Conservation (phyloP, 2,329 filamentous ascomycete genomes). For the Nothopassalora personata region DNA sequence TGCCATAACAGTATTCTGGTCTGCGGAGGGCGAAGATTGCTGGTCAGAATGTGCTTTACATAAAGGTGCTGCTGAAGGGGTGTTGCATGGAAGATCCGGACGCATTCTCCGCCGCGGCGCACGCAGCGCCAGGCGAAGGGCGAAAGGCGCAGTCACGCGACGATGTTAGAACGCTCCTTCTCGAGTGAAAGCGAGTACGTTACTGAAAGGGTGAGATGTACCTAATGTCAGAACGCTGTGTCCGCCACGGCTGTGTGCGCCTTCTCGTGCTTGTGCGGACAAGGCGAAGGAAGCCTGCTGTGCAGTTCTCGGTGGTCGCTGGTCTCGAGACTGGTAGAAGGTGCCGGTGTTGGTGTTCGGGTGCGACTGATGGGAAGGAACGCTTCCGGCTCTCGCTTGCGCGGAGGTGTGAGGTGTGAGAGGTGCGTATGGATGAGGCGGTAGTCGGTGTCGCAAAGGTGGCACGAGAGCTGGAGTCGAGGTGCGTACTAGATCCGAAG, state of each 20-base stretch:
- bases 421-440: background rate
- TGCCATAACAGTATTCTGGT: conserved; percentile 59
- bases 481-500: background rate
- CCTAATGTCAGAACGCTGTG: conserved; percentile 16
- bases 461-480: background rate
- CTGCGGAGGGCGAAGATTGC: conserved; percentile 17
- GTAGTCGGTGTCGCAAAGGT: conserved; percentile 1
- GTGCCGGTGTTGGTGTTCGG: background rate
- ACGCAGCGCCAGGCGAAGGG: background rate
- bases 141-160: conserved; percentile 7
- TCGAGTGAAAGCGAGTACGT: background rate
- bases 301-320: background rate
- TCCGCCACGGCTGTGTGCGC: conserved; percentile 13
- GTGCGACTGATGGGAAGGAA: conserved; percentile 3
- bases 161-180: conserved; percentile 2
- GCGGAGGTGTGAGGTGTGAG: conserved; percentile 1
- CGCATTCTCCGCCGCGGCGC: conserved; percentile 7
- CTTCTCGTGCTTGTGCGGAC: conserved; percentile 1
- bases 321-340: background rate
- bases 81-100: background rate
- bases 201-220: conserved; percentile 3
- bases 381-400: conserved; percentile 12
- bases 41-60: conserved; percentile 14
- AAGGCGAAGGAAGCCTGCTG: background rate
- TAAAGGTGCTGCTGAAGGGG: background rate